Percentiles rank a stretch among this genome's conserved stretches.
phyloP scores from a whole-genome alignment of 768 basidiomycete species.

The Pleurotus giganteus region DNA sequence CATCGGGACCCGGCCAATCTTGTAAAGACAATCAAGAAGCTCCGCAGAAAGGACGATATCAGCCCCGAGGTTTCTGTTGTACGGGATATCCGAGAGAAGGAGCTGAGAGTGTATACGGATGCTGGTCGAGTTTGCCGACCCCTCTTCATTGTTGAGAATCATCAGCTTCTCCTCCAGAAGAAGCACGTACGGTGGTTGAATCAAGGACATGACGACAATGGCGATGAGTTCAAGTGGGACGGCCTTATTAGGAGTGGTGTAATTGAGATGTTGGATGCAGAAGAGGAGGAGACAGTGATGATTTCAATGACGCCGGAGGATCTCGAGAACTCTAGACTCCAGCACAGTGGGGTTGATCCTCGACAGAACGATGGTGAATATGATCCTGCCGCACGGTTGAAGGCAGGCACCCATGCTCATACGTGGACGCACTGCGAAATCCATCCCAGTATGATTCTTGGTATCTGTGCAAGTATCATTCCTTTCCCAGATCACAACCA shows the following conservation, averaged over 20 bases:
- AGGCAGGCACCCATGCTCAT: slow-evolving; percentile 80
- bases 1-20: slow-evolving; percentile 93
- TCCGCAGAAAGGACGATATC: slow-evolving; percentile 93
- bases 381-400: slow-evolving; percentile 87
- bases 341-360: slow-evolving; percentile 57
- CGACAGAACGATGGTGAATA: slow-evolving; percentile 65
- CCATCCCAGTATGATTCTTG: slow-evolving; percentile 98
- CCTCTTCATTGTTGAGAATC: slow-evolving; percentile 93
- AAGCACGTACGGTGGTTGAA: slow-evolving; percentile 77
- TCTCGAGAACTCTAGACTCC: slow-evolving; percentile 77
- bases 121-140: slow-evolving; percentile 97
- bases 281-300: slow-evolving; percentile 99
- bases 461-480: slow-evolving; percentile 98
- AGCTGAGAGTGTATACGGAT: slow-evolving; percentile 92
- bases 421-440: slow-evolving; percentile 99
- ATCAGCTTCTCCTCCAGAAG: slow-evolving; percentile 80
- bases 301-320: slow-evolving; percentile 99
- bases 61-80: slow-evolving; percentile 96
- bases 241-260: slow-evolving; percentile 83
- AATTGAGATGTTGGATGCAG: slow-evolving; percentile 93
- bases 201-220: slow-evolving; percentile 53
- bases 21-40: slow-evolving; percentile 88
- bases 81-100: slow-evolving; percentile 94
- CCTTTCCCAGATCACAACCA: slow-evolving; percentile 99
- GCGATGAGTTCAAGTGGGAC: slow-evolving; percentile 79